phyloP scores from a whole-genome alignment of 2,329 filamentous ascomycete species.

The Leptosphaerulina australis region DNA sequence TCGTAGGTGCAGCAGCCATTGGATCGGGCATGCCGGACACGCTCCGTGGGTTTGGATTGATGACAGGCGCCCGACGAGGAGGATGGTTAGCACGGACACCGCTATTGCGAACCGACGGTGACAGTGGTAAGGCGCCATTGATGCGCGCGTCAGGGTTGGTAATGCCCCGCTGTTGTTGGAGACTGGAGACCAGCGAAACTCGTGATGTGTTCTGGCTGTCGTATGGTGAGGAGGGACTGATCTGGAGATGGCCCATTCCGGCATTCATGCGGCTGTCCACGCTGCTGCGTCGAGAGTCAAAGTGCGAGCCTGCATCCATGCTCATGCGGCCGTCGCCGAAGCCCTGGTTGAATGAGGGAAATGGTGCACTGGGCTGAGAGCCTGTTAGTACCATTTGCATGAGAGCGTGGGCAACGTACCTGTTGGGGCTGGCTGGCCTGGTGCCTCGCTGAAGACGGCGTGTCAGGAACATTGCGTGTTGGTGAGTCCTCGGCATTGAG shows the following conservation, averaged over 20 bases:
- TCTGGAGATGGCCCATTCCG: slow-evolving; percentile 70
- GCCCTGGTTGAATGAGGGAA: slow-evolving; percentile 65
- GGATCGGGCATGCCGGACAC: slow-evolving; percentile 67
- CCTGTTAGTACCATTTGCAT: slow-evolving; percentile 25
- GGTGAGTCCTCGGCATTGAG: slow-evolving; percentile 58
- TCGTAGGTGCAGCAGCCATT: slow-evolving; percentile 75
- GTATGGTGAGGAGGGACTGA: slow-evolving; percentile 72
- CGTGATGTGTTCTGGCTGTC: slow-evolving; percentile 78
- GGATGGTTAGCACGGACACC: slow-evolving; percentile 44
- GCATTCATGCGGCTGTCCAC: slow-evolving; percentile 80
- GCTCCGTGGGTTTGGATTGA: slow-evolving; percentile 70
- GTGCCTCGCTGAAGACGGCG: slow-evolving; percentile 49
- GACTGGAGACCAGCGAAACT: slow-evolving; percentile 72
- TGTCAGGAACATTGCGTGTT: slow-evolving; percentile 52
- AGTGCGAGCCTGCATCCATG: slow-evolving; percentile 56
- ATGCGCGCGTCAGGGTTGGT: slow-evolving; percentile 46
- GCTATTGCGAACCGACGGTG: slow-evolving; percentile 49
- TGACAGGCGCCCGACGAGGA: slow-evolving; percentile 71
- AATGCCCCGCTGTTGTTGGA: slow-evolving; percentile 66
- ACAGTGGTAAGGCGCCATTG: slow-evolving; percentile 55
- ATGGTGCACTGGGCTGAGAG: slow-evolving; percentile 42
- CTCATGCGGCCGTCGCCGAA: slow-evolving; percentile 54
- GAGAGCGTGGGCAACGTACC: slow-evolving; percentile 33
- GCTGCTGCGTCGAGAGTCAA: slow-evolving; percentile 73
- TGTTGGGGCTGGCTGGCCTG: slow-evolving; percentile 38